Evolutionary conservation across 2,329 filamentous ascomycete species (phyloP).

Genomic region (Talaromyces sp.): DNA sequence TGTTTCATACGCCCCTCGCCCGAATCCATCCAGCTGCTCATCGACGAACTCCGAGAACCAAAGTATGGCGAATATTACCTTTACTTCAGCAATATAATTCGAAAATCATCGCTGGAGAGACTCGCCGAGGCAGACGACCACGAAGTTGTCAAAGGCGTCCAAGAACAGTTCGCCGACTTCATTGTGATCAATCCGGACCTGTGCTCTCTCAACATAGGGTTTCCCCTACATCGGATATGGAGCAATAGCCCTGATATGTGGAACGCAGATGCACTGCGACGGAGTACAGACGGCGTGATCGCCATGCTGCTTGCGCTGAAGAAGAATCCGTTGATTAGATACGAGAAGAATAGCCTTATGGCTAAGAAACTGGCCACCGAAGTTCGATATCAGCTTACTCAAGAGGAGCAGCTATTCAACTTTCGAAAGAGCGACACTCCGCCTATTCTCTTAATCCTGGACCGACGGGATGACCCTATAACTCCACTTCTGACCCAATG

Average conservation of each 20-base stretch:
- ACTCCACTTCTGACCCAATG: slow-evolving; percentile 93
- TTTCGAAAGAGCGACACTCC: slow-evolving; percentile 93
- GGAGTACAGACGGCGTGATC: slow-evolving; percentile 80
- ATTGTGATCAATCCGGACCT: slow-evolving; percentile 92
- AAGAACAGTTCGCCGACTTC: slow-evolving; percentile 96
- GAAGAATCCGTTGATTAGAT: slow-evolving; percentile 92
- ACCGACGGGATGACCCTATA: slow-evolving; percentile 88
- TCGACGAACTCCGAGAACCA: slow-evolving; percentile 91
- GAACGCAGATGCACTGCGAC: slow-evolving; percentile 82
- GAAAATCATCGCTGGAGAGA: slow-evolving; percentile 90
- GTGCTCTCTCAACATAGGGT: slow-evolving; percentile 70
- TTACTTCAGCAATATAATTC: slow-evolving; percentile 96
- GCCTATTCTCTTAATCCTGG: slow-evolving; percentile 83
- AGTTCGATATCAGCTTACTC: slow-evolving; percentile 84
- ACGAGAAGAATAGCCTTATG: slow-evolving; percentile 82
- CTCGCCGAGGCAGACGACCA: slow-evolving; percentile 95
- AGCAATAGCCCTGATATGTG: slow-evolving; percentile 75
- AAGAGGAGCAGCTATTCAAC: slow-evolving; percentile 94
- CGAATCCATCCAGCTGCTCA: slow-evolving; percentile 85
- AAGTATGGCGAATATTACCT: slow-evolving; percentile 97
- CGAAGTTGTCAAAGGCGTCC: slow-evolving; percentile 88
- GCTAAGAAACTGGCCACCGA: slow-evolving; percentile 92
- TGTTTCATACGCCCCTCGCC: slow-evolving; percentile 90
- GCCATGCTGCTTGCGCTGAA: slow-evolving; percentile 83
- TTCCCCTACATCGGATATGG: slow-evolving; percentile 74